phyloP scores from a whole-genome alignment of 371 early-diverging fungal species.

The Mortierella sp. region DNA sequence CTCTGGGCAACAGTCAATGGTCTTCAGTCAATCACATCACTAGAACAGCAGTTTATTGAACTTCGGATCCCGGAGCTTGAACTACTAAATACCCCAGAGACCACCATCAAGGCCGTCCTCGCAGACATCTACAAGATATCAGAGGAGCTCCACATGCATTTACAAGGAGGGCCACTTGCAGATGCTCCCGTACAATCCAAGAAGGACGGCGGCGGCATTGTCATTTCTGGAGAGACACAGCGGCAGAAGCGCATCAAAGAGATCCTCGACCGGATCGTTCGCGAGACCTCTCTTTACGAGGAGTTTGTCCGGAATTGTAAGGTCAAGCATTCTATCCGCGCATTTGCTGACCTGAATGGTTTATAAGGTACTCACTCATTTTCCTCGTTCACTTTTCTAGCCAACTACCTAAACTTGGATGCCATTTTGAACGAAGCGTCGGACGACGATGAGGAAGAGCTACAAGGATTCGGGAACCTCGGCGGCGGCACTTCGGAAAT shows the following conservation, averaged over 20 bases:
- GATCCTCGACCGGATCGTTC: slow-evolving; percentile 72
- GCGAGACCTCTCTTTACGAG: slow-evolving; percentile 80
- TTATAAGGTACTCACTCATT: not conserved
- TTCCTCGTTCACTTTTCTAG: slow-evolving; percentile 6
- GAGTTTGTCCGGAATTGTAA: slow-evolving; percentile 84
- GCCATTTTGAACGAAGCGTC: slow-evolving; percentile 53
- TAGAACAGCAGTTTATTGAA: slow-evolving; percentile 72
- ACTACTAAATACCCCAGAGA: slow-evolving; percentile 72
- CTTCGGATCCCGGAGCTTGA: slow-evolving; percentile 76
- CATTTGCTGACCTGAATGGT: not conserved
- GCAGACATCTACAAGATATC: slow-evolving; percentile 72
- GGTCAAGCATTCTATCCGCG: slow-evolving; percentile 4
- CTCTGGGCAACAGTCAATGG: slow-evolving; percentile 66
- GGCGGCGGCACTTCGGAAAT: slow-evolving; percentile 37
- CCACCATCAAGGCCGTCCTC: slow-evolving; percentile 71
- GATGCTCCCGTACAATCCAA: slow-evolving; percentile 53
- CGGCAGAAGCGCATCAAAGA: slow-evolving; percentile 59
- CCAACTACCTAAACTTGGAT: slow-evolving; percentile 53
- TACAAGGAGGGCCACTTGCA: slow-evolving; percentile 68
- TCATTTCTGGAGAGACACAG: slow-evolving; percentile 53
- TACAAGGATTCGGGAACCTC: slow-evolving; percentile 39
- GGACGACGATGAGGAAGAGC: slow-evolving; percentile 47
- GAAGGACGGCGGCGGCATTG: slow-evolving; percentile 60
- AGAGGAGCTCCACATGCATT: slow-evolving; percentile 70
- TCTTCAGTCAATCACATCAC: slow-evolving; percentile 66